Evolutionary conservation across 1,139 yeast genomes (phyloP).

Genomic region (Magnusiomyces ingens): DNA sequence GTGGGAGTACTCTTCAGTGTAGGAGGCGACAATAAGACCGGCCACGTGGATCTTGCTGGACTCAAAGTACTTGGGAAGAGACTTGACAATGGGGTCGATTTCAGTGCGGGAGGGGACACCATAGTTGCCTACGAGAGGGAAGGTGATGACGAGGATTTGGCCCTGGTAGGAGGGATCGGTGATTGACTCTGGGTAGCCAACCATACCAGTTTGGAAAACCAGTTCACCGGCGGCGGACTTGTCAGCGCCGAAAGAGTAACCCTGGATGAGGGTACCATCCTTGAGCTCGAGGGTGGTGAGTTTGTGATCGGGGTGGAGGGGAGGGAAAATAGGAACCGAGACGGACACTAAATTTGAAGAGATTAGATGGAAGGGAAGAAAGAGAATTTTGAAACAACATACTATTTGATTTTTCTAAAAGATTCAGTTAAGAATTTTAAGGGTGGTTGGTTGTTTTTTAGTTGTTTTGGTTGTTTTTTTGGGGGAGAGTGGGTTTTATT

Average conservation of each 20-base stretch:
- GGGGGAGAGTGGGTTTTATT: no score
- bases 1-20: slow-evolving; percentile 94
- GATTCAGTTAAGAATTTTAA: not conserved
- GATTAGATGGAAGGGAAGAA: not conserved
- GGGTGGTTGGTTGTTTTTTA: not conserved
- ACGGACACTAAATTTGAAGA: slow-evolving; percentile 12
- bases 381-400: not conserved
- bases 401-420: not conserved
- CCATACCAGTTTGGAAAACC: slow-evolving; percentile 99
- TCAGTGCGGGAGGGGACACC: slow-evolving; percentile 93
- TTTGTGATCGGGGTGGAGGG: slow-evolving; percentile 73
- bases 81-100: slow-evolving; percentile 66
- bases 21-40: slow-evolving; percentile 94
- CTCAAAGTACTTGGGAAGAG: slow-evolving; percentile 88
- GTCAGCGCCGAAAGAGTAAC: slow-evolving; percentile 97
- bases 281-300: slow-evolving; percentile 86
- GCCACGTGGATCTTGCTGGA: slow-evolving; percentile 89
- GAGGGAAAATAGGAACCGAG: slow-evolving; percentile 70
- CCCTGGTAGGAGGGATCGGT: slow-evolving; percentile 99
- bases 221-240: slow-evolving; percentile 90
- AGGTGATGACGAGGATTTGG: slow-evolving; percentile 93
- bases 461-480: no score
- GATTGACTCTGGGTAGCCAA: slow-evolving; percentile 96
- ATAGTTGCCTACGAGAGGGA: slow-evolving; percentile 95
- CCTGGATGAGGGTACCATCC: slow-evolving; percentile 85